These are phyloP conservation scores for Ophiostoma ulmi DNA, from an alignment of 2,329 filamentous ascomycete genomes.

Conservation along the genomic window DNA sequence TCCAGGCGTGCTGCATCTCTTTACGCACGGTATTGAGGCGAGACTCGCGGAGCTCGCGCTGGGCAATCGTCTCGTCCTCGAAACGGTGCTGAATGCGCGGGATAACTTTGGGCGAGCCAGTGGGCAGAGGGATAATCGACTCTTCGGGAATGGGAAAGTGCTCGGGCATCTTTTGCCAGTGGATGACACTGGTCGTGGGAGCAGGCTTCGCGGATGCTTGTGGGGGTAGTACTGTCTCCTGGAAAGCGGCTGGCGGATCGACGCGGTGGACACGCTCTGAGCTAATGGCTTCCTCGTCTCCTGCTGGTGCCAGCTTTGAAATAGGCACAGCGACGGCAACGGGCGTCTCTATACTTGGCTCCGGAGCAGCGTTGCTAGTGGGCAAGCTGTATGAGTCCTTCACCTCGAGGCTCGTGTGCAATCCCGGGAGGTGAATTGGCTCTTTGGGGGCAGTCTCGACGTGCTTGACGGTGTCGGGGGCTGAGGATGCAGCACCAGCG, in stretches of 20 bases:
- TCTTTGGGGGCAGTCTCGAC: slow-evolving; percentile 10
- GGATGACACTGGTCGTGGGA: slow-evolving; percentile 38
- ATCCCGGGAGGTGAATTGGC: slow-evolving; percentile 30
- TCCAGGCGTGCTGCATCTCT: slow-evolving; percentile 75
- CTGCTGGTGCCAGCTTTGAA: background rate
- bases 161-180: slow-evolving; percentile 71
- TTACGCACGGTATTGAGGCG: slow-evolving; percentile 64
- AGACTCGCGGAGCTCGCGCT: slow-evolving; percentile 57
- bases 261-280: slow-evolving; percentile 26
- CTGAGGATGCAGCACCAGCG: slow-evolving; percentile 15
- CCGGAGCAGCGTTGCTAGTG: slow-evolving; percentile 24
- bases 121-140: slow-evolving; percentile 70
- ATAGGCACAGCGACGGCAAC: background rate
- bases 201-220: background rate
- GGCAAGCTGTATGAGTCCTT: slow-evolving; percentile 32
- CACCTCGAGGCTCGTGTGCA: slow-evolving; percentile 31
- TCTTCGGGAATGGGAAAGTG: slow-evolving; percentile 69
- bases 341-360: background rate
- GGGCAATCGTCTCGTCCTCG: slow-evolving; percentile 54
- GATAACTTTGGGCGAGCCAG: slow-evolving; percentile 62
- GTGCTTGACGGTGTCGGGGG: background rate
- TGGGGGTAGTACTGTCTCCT: slow-evolving; percentile 14
- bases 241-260: slow-evolving; percentile 1
- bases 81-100: slow-evolving; percentile 74
- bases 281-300: background rate